Evolutionary conservation across 805 yeast species (phyloP).

Genomic region (Candida ulmi): DNA sequence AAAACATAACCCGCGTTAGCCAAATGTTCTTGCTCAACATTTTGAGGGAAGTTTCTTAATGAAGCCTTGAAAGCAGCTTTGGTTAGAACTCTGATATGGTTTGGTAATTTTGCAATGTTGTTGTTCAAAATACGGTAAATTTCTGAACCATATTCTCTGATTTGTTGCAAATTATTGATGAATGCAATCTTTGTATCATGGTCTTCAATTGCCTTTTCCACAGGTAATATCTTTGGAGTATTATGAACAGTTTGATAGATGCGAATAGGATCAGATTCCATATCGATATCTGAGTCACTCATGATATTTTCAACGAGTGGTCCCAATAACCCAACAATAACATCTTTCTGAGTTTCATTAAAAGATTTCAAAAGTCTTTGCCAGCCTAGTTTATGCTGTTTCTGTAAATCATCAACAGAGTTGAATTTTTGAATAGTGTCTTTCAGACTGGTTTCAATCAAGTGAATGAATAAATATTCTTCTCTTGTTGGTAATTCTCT

Average conservation of each 20-base stretch:
- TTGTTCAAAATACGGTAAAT: constrained; percentile 48
- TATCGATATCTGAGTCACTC: constrained; percentile 38
- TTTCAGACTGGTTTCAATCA: constrained; percentile 25
- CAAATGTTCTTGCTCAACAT: constrained; percentile 51
- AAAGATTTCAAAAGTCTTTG: constrained; percentile 35
- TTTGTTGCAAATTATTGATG: constrained; percentile 63
- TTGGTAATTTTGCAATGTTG: constrained; percentile 42
- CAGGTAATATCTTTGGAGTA: constrained; percentile 35
- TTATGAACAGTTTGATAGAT: constrained; percentile 42
- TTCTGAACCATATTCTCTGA: constrained; percentile 67
- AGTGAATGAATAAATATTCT: constrained; percentile 19
- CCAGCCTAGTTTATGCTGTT: constrained; percentile 29
- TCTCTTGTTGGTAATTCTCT: constrained; percentile 23
- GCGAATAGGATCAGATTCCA: constrained; percentile 75
- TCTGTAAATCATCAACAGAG: constrained; percentile 21
- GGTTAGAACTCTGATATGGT: constrained; percentile 52
- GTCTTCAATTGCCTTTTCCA: constrained; percentile 74
- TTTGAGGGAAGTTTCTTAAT: constrained; percentile 48
- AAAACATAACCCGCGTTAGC: constrained; percentile 66
- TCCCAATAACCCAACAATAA: constrained; percentile 29
- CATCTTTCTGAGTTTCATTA: constrained; percentile 31
- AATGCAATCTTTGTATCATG: constrained; percentile 65
- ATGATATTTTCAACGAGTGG: constrained; percentile 32
- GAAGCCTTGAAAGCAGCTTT: constrained; percentile 36
- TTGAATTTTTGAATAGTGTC: constrained; percentile 29